These are phyloP conservation scores for Torulaspora indica DNA, from an alignment of 805 yeast genomes.

Conservation along the genomic window DNA sequence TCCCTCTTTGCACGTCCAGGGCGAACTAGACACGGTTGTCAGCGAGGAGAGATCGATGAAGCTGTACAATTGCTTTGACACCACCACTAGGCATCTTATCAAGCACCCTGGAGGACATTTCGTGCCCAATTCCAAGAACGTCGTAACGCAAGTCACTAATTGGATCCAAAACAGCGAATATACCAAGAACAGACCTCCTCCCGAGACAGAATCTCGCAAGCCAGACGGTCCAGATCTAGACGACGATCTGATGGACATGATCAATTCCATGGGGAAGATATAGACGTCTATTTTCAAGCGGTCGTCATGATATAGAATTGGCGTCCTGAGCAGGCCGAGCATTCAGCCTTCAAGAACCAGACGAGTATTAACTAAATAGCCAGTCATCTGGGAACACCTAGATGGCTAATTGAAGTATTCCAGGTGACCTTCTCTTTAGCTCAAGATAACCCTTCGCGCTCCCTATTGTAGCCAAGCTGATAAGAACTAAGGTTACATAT, in stretches of 20 bases:
- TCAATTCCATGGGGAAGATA: slow-evolving; percentile 40
- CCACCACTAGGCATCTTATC: slow-evolving; percentile 42
- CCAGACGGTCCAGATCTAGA: slow-evolving; percentile 24
- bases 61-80: slow-evolving; percentile 50
- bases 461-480: neutral
- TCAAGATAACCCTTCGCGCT: neutral
- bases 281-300: slow-evolving; percentile 7
- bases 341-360: neutral
- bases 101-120: slow-evolving; percentile 96
- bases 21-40: slow-evolving; percentile 86
- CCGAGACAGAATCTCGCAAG: slow-evolving; percentile 6
- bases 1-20: slow-evolving; percentile 66
- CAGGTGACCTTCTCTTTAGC: neutral
- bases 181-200: neutral
- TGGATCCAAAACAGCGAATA: slow-evolving; percentile 31
- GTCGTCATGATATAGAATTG: neutral
- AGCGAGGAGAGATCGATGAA: slow-evolving; percentile 59
- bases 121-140: slow-evolving; percentile 75
- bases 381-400: neutral
- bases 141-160: slow-evolving; percentile 32
- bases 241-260: slow-evolving; percentile 37
- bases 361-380: neutral
- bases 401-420: neutral
- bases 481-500: no score
- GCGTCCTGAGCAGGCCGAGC: no score